Conservation (phyloP, 495 filamentous ascomycete genomes). For the Penicillium longicatenatum region DNA sequence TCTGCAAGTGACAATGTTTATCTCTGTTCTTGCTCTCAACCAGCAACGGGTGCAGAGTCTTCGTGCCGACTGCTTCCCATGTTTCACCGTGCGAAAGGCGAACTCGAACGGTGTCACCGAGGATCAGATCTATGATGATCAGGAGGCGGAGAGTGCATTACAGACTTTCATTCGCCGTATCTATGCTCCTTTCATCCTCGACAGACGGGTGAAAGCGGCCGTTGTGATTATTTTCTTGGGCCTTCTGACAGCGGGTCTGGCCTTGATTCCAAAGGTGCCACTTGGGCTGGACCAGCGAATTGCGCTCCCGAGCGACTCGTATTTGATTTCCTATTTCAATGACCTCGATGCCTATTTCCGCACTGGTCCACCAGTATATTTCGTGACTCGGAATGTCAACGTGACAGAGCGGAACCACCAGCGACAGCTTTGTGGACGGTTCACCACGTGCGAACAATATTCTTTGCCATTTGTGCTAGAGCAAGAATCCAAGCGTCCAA, state of each 20-base stretch:
- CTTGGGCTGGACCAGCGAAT: slow-evolving; percentile 93
- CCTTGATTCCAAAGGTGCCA: slow-evolving; percentile 78
- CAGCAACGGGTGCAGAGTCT: slow-evolving; percentile 82
- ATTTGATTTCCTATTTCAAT: slow-evolving; percentile 92
- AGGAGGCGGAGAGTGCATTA: slow-evolving; percentile 65
- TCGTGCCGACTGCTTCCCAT: slow-evolving; percentile 93
- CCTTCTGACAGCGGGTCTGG: slow-evolving; percentile 80
- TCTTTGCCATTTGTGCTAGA: slow-evolving; percentile 88
- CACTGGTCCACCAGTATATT: slow-evolving; percentile 92
- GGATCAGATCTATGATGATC: slow-evolving; percentile 63
- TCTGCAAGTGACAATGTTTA: slow-evolving; percentile 93
- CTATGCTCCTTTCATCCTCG: slow-evolving; percentile 82
- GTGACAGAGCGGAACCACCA: slow-evolving; percentile 72
- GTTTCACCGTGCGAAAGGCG: slow-evolving; percentile 70
- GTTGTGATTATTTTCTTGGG: slow-evolving; percentile 82
- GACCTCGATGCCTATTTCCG: slow-evolving; percentile 92
- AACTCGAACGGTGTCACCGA: slow-evolving; percentile 52
- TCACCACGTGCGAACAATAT: slow-evolving; percentile 79
- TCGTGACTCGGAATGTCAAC: slow-evolving; percentile 82
- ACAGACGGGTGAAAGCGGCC: slow-evolving; percentile 72
- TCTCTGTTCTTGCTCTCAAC: slow-evolving; percentile 87
- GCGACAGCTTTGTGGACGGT: slow-evolving; percentile 86
- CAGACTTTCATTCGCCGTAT: slow-evolving; percentile 83
- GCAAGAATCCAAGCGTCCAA: slow-evolving; percentile 84
- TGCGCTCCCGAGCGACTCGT: slow-evolving; percentile 89